Evolutionary conservation across 2,329 filamentous ascomycete species (phyloP), one percentile per base, ranked within the genome.

Genomic region (Penicillium sumatraense): DNA sequence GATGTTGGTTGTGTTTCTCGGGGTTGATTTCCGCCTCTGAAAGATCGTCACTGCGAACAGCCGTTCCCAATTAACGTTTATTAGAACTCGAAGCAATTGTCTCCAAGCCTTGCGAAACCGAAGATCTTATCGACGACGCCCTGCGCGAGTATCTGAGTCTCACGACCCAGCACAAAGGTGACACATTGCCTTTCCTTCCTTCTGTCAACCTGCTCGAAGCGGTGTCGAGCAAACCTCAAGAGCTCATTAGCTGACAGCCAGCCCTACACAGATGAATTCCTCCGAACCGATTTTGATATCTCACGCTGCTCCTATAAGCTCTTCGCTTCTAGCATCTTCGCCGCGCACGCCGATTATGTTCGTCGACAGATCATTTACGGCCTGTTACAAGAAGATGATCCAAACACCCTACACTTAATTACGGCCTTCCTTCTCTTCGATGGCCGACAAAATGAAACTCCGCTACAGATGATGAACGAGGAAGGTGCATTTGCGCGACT

Each of bases 301-400:
- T 86, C 87, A 21, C 85, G 82, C 65, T 98, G 93, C 78, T 89
- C 89, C 56, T 89, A 90, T 72, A 86, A 86, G 72, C 83, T 99
- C 33, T 80, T 96, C 54, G 81, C 88, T 49, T 92, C 92, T 71
- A 78, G 79, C 16, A 80, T 98, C 41, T 99, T 96, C 73, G 75
- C 78, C 23, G 75, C 81, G 13, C 88, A 97, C 72, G 84, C 86
- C 63, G 88, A 91, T 54, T 98, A 99, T 75, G 90, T 98, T 59
- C 90, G 93, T 60, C 89, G 86, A 41, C 95, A 98, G 78, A 91
- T 99, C 68, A 86, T 98, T 62, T 92, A 96, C 75, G 93, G 91
- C 72, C 81, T 99, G 49, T 78, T 97, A 50, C 84, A 87, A 82
- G 95, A 98, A 76, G 93, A 97, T 68, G 90, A 96, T 62, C 77